Base-by-base conservation (phyloP, 176 grass and related monocot species). In the Carex scoparia region DNA sequence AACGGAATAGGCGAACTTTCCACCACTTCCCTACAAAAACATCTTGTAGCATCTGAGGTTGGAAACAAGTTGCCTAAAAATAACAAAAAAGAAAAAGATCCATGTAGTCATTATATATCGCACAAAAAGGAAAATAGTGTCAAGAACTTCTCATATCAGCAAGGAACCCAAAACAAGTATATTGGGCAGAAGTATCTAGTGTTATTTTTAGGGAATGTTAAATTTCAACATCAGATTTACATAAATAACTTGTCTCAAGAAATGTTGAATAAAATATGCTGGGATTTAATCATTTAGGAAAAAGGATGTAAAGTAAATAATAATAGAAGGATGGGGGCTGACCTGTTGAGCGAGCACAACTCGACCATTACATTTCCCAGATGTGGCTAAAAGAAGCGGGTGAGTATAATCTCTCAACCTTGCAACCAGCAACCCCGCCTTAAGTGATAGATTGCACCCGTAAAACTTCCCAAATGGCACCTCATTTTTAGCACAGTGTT, bases 331-430 rank as follows among this genome's bases (percentile, higher is more conserved):
- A 71, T n/a, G 42, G 84, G 79, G 19, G 13, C 87, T 90, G 84
- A 97, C 95, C 92, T 98, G 95, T 82, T 98, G 95, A 81, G 88
- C 95, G 85, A 98, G 88, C 23, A 98, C 95, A 88, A 98, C 84
- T 7, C 91, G 82, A 64, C 95, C 95, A 70, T 94, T 84, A 89
- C 95, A 98, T 94, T 98, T 98, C 56, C 86, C 95, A 89, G 85
- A 90, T 18, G 85, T 94, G 79, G 86, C 95, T 86, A 81, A 79
- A 85, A 98, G 91, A 61, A 98, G 91, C 69, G 95, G 95, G 84
- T 91, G 91, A 84, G 95, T 55, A 33, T 98, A 98, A 68, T 98
- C 89, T 91, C 95, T 93, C 81, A 98, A 89, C 30, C 86, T 82
- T 2, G 19, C 91, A 58, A 89, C 87, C 76, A 98, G 87, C 49